Evolutionary conservation across 176 grass and related monocot species (phyloP).

Genomic region (Oryza officinalis): DNA sequence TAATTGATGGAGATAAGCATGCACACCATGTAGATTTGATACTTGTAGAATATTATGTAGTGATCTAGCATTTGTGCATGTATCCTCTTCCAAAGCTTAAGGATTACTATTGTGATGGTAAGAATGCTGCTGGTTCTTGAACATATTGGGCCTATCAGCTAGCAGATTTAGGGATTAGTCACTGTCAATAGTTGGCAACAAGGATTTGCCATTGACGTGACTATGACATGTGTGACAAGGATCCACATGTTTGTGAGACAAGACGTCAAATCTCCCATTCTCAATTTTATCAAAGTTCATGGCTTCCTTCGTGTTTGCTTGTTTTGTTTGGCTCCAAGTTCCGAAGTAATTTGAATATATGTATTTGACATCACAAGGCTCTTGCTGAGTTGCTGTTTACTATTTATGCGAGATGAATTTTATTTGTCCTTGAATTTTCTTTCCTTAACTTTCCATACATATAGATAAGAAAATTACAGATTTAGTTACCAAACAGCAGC

Average conservation of each 20-base stretch:
- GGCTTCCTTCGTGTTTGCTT: slow-evolving; percentile 13
- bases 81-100: background rate
- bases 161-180: background rate
- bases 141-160: background rate
- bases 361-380: background rate
- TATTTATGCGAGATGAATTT: slow-evolving; percentile 24
- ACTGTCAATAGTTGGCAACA: background rate
- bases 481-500: slow-evolving; percentile 84
- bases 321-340: slow-evolving; percentile 16
- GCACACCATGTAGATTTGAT: slow-evolving; percentile 7
- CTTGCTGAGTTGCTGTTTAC: slow-evolving; percentile 19
- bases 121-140: background rate
- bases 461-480: slow-evolving; percentile 95
- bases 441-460: slow-evolving; percentile 91
- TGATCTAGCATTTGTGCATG: slow-evolving; percentile 5
- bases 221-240: background rate
- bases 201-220: background rate
- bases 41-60: background rate
- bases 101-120: background rate
- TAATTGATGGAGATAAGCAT: background rate
- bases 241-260: background rate
- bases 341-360: slow-evolving; percentile 28
- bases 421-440: slow-evolving; percentile 17
- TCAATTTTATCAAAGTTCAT: background rate
- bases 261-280: background rate